phyloP scores from a whole-genome alignment of 306 rosid species.

The Cotoneaster glaucophyllus region DNA sequence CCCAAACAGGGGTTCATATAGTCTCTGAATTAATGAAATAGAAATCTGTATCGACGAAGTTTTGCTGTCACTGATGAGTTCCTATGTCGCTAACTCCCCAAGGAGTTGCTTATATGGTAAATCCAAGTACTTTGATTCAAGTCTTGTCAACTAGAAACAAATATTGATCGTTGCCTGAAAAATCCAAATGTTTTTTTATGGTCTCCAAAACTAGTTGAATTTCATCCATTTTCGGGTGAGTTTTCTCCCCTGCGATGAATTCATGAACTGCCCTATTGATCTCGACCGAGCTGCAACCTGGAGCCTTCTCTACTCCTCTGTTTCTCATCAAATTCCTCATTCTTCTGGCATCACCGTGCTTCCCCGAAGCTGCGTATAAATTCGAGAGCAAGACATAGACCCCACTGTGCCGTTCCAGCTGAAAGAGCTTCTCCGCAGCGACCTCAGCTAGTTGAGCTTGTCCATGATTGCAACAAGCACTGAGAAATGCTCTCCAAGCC shows the following conservation, averaged over 20 bases:
- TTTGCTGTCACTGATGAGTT: not conserved
- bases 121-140: not conserved
- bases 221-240: conserved; percentile 37
- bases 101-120: not conserved
- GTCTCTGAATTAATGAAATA: conserved; percentile 31
- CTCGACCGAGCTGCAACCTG: conserved; percentile 77
- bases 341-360: conserved; percentile 43
- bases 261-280: conserved; percentile 45
- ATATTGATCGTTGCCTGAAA: not conserved
- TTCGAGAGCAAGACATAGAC: conserved; percentile 67
- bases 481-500: conserved; percentile 80
- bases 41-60: conserved; percentile 8
- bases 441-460: conserved; percentile 46
- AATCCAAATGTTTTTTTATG: conserved; percentile 32
- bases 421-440: conserved; percentile 45
- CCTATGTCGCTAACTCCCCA: not conserved
- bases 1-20: conserved; percentile 20
- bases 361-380: conserved; percentile 46
- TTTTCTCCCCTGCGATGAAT: conserved; percentile 62
- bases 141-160: not conserved
- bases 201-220: conserved; percentile 47
- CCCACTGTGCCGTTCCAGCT: conserved; percentile 44
- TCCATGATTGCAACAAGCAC: conserved; percentile 66
- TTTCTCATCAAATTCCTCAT: conserved; percentile 56
- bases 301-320: conserved; percentile 47